A percentile compares a stretch with the other conserved stretches of the same genome.
Conservation (phyloP, 1,139 yeast species). For the Dujonia santamariae region DNA sequence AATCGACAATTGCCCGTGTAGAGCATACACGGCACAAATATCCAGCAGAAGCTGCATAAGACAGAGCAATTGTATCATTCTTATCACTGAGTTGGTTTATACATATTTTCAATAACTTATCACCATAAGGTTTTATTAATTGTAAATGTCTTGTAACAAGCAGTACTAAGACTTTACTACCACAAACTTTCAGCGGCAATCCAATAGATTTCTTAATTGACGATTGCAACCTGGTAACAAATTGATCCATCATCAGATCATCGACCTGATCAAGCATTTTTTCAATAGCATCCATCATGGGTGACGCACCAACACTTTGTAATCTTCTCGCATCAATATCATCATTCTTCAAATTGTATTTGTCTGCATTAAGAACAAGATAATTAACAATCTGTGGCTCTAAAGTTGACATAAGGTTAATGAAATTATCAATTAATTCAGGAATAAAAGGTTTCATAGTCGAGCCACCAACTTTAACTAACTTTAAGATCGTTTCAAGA, state of each 20-base stretch:
- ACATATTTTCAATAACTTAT: constrained; percentile 56
- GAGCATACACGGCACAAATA: constrained; percentile 67
- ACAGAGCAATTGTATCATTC: constrained; percentile 67
- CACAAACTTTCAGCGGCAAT: constrained; percentile 86
- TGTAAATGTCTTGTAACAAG: constrained; percentile 58
- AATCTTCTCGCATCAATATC: constrained; percentile 78
- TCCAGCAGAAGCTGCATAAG: constrained; percentile 83
- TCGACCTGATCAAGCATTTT: constrained; percentile 59
- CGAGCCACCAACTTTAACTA: constrained; percentile 60
- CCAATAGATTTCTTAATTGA: constrained; percentile 75
- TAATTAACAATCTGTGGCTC: constrained; percentile 93
- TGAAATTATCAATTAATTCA: constrained; percentile 62
- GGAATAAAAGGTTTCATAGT: constrained; percentile 70
- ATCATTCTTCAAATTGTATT: constrained; percentile 68
- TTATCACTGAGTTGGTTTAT: constrained; percentile 61
- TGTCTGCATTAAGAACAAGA: constrained; percentile 82
- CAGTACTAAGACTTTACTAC: constrained; percentile 71
- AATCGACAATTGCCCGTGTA: constrained; percentile 50
- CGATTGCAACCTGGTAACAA: constrained; percentile 45
- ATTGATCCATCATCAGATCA: constrained; percentile 47
- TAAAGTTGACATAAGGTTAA: constrained; percentile 73
- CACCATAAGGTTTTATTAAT: constrained; percentile 58
- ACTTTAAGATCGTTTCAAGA: constrained; percentile 64
- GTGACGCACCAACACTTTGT: constrained; percentile 74
- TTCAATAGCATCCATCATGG: constrained; percentile 87